Percentiles rank a stretch among this genome's conserved stretches.
phyloP scores from a whole-genome alignment of 2,329 filamentous ascomycete species.

The Aspergillus sp. region DNA sequence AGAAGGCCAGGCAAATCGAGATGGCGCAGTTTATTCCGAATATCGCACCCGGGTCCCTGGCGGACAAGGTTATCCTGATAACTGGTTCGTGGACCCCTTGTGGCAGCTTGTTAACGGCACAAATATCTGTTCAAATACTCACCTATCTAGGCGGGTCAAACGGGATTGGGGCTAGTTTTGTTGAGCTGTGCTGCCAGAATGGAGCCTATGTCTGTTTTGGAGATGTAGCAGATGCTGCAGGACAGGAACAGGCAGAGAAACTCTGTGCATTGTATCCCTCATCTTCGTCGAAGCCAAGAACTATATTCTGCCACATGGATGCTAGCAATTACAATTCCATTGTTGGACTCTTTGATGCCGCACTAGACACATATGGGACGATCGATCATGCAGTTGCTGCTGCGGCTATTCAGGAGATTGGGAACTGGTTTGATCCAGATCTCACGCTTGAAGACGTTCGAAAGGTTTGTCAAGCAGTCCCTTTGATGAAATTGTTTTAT shows the following conservation, averaged over 20 bases:
- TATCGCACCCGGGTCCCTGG: conserved; percentile 7
- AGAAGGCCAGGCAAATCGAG: neutral
- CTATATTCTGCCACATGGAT: conserved; percentile 38
- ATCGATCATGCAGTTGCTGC: conserved; percentile 45
- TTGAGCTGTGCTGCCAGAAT: conserved; percentile 30
- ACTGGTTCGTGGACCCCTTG: conserved; percentile 7
- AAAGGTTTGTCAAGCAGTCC: conserved; percentile 19
- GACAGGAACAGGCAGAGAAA: conserved; percentile 19
- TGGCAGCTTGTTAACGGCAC: too few species aligned
- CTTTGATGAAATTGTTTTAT: too few species aligned
- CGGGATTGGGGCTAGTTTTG: conserved; percentile 38
- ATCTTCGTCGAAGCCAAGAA: conserved; percentile 10
- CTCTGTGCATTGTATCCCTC: conserved; percentile 11
- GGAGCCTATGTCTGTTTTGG: conserved; percentile 40
- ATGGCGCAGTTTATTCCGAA: conserved; percentile 11
- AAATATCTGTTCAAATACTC: too few species aligned
- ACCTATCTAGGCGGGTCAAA: conserved; percentile 32
- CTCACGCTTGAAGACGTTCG: conserved; percentile 39
- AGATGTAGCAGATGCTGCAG: conserved; percentile 31
- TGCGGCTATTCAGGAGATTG: conserved; percentile 40
- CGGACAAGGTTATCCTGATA: conserved; percentile 13
- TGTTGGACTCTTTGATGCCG: conserved; percentile 40
- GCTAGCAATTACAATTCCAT: conserved; percentile 41
- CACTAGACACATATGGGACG: conserved; percentile 37
- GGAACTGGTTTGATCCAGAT: conserved; percentile 39